These are phyloP conservation scores for Apiospora malaysiana DNA, from an alignment of 2,329 filamentous ascomycete species.

Conservation along the genomic window DNA sequence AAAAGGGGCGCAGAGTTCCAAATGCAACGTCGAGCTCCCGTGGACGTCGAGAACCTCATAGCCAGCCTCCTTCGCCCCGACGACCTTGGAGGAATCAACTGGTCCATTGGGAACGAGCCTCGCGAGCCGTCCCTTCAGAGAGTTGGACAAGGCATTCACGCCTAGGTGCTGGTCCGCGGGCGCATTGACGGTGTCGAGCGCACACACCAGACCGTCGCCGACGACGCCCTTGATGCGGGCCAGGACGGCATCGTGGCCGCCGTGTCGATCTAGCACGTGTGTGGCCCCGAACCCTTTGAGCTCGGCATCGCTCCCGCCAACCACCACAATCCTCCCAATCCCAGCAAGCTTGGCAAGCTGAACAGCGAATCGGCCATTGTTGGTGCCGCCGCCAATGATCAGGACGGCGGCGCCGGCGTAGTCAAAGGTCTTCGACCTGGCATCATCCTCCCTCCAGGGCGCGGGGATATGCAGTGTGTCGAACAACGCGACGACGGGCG, in stretches of 20 bases:
- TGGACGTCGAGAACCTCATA: constrained; percentile 1
- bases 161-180: constrained; percentile 36
- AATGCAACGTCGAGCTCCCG: background rate
- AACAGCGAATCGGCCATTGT: constrained; percentile 41
- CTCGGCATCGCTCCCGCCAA: constrained; percentile 39
- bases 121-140: background rate
- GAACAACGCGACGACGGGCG: constrained; percentile 44
- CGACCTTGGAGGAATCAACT: background rate
- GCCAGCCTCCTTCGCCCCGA: background rate
- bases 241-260: constrained; percentile 37
- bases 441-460: constrained; percentile 32
- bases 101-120: background rate
- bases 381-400: constrained; percentile 44
- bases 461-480: constrained; percentile 36
- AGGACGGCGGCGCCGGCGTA: constrained; percentile 34
- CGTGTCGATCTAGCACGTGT: constrained; percentile 47
- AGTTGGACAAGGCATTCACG: background rate
- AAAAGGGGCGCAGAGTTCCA: background rate
- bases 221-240: constrained; percentile 42
- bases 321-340: constrained; percentile 46
- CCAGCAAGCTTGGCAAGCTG: constrained; percentile 43
- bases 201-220: constrained; percentile 46
- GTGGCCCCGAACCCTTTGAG: constrained; percentile 46
- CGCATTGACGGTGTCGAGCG: constrained; percentile 42
- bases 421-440: constrained; percentile 30